Evolutionary conservation across 73 alveolate genomes (phyloP).

Genomic region (Paramecium pentaurelia): DNA sequence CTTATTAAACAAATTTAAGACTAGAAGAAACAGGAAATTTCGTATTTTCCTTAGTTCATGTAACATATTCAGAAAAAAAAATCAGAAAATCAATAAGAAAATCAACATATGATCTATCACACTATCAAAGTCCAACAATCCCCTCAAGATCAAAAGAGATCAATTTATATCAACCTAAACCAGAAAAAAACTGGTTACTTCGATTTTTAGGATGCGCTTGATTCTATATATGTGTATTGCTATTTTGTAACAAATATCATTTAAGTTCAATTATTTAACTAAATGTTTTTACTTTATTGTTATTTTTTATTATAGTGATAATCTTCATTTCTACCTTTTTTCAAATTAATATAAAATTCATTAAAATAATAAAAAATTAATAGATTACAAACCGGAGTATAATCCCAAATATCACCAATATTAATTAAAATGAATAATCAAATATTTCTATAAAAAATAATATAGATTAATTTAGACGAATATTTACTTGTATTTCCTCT

Average conservation of each 20-base stretch:
- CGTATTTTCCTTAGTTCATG: neutral
- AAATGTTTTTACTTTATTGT: neutral
- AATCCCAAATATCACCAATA: no score
- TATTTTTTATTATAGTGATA: neutral
- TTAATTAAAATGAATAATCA: no score
- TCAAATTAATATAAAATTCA: no score
- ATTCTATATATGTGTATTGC: neutral
- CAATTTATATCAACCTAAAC: neutral
- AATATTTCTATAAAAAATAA: no score
- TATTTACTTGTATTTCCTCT: no score
- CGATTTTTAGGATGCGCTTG: constrained; percentile 37
- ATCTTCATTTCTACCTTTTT: no score
- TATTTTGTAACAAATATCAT: neutral
- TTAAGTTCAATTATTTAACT: neutral
- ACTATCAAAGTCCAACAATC: neutral
- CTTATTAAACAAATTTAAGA: neutral
- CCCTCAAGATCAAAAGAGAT: neutral
- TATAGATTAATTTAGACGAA: no score
- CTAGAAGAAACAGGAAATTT: constrained; percentile 11
- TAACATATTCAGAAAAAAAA: neutral
- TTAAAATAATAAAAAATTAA: no score
- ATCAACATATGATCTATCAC: neutral
- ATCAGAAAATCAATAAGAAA: neutral
- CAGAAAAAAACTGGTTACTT: constrained; percentile 11
- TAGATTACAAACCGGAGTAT: no score